phyloP scores from a whole-genome alignment of 345 rosid genomes.

The Raphanus raphanistrum region DNA sequence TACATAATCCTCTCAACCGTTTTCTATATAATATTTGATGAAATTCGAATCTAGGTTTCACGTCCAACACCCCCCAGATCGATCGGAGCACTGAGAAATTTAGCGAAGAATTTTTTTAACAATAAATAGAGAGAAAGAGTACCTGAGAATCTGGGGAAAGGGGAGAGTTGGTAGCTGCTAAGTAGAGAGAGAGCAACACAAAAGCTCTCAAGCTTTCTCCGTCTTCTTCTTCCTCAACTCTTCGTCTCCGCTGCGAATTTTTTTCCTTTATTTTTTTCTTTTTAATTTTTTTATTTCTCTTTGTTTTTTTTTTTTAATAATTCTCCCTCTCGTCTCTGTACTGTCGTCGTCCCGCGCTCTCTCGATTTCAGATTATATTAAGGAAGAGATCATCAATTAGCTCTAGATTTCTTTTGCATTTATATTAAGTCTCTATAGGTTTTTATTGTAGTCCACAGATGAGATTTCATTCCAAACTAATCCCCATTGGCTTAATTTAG shows the following conservation, averaged over 20 bases:
- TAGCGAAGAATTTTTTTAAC: background rate
- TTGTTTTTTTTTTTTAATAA: background rate
- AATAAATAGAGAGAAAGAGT: background rate
- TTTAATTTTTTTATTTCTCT: conserved; percentile 4
- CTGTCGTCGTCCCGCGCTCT: conserved; percentile 44
- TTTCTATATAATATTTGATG: conserved; percentile 3
- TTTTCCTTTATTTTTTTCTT: background rate
- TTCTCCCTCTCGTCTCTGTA: background rate
- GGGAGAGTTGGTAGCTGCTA: background rate
- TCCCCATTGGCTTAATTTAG: background rate
- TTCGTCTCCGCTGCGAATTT: conserved; percentile 7
- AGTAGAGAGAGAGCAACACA: conserved; percentile 21
- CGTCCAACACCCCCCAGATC: conserved; percentile 20
- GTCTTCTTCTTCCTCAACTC: background rate
- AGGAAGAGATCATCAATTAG: background rate
- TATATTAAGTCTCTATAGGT: background rate
- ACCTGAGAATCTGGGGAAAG: conserved; percentile 25
- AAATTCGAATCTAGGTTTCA: conserved; percentile 34
- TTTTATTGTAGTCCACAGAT: background rate
- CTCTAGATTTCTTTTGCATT: background rate
- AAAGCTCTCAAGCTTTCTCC: conserved; percentile 27
- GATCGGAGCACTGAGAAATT: conserved; percentile 16
- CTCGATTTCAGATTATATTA: conserved; percentile 31
- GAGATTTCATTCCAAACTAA: conserved; percentile 23
- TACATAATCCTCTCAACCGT: background rate